Base-by-base conservation (phyloP, 78 protist genomes). In the Guillardia theta region DNA sequence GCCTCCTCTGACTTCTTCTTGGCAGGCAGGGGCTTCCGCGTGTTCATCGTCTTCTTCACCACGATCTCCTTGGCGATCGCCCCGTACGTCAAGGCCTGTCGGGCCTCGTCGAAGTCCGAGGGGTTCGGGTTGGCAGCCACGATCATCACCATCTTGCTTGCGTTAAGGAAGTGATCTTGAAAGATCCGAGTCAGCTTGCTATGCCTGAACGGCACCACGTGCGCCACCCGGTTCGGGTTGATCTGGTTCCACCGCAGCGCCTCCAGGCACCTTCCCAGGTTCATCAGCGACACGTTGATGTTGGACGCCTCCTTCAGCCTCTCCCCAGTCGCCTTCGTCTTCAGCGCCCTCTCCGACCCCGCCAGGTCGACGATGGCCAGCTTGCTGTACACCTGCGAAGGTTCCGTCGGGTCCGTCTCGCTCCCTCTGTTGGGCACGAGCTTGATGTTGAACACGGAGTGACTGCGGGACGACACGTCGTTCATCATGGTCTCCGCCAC, bases 161-260 rank as follows among this genome's bases (percentile, higher is more conserved):
- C 83, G 45, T 24, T 70, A 24, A 70, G 83, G 41, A 70, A 70
- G 83, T 70, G 83, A 43, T 70, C 83, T 43, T 70, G 83, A 24
- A 18, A 4, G 83, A 70, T 18, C 46, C 41, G 83, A 10, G 98
- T 96, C 36, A 97, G 78, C 58, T 97, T 97, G 47, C 96, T 95
- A 64, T 96, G 98, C 22, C 98, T 88, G 95, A 95, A 97, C 39
- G 98, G 97, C 18, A 96, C 95, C 22, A 93, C 46, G n/a, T 46
- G 93, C 62, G 48, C 30, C 92, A 80, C 46, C 33, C 45, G 39
- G 48, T 18, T 80, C 37, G 48, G 90, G 90, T 80, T 80, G 48
- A n/a, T 0, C 92, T 93, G 95, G 96, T 95, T 96, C 54, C 92
- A 93, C 22, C 96, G 90, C n/a, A 97, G 62, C 8, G 93, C 93